Evolutionary conservation across 345 rosid species (phyloP), one percentile per base, ranked within the genome.

Genomic region (Bruguiera sexangula): DNA sequence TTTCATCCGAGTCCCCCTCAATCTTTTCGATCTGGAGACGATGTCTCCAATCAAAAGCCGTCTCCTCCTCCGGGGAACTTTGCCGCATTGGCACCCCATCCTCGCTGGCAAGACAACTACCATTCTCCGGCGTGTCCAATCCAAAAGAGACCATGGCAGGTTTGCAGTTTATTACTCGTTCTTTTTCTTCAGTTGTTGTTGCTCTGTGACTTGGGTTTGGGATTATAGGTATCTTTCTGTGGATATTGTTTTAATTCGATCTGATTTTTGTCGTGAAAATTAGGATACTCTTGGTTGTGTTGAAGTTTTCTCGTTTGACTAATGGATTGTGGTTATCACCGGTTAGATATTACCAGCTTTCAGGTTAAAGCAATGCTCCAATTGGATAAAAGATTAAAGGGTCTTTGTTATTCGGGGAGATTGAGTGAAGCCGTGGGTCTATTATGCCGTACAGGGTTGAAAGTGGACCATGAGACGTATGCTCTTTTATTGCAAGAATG

Each of bases 41-140:
- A 32, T 62, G 60, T 21, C 39, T 80, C 46, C 84, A 79, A 11
- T 63, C 81, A 3, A 77, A 69, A 24, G 60, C 60, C 16, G 62
- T 80, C 9, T 48, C 78, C 13, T 65, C 39, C 7, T 65, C 82
- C 32, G 84, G 96, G 2, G 93, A 85, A 77, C 73, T 86, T 67
- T 96, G 89, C 75, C 92, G 89, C 71, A 84, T 90, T n/a, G 87
- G 87, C 13, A 96, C 29, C 85, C 91, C 21, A 85, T 84, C 88
- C 88, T 87, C 60, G 81, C 96, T 57, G 93, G 87, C 10, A 87
- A 87, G 66, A 90, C 93, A 5, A 87, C 91, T 69, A 73, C 82
- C 0, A 87, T 90, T 74, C 91, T 93, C 27, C 92, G 82, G 34
- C 82, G 89, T 24, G 77, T 91, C 67, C 87, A 87, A 43, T 48